These are phyloP conservation scores for Naganishia vishniacii DNA, from an alignment of 768 basidiomycete genomes.

Conservation along the genomic window DNA sequence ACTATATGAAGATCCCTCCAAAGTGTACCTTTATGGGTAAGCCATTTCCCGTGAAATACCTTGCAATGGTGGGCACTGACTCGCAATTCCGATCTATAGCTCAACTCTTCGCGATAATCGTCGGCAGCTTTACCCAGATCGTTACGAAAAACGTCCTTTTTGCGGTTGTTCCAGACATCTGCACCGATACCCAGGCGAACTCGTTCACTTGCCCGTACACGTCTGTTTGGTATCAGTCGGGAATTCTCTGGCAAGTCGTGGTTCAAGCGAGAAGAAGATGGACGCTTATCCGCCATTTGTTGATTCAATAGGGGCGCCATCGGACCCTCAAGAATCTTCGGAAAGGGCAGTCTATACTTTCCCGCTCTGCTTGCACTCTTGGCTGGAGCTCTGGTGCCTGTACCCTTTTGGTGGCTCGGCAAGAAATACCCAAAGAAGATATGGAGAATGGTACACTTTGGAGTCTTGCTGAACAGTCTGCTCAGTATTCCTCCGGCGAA, in stretches of 20 bases:
- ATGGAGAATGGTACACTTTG: constrained; percentile 75
- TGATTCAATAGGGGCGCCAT: constrained; percentile 51
- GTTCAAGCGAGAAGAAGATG: background rate
- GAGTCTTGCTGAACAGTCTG: constrained; percentile 76
- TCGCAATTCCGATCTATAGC: constrained; percentile 31
- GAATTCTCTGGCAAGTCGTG: constrained; percentile 71
- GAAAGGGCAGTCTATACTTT: constrained; percentile 57
- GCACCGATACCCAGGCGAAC: constrained; percentile 41
- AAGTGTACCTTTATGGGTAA: constrained; percentile 70
- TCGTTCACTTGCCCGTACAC: constrained; percentile 68
- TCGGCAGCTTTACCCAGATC: constrained; percentile 50
- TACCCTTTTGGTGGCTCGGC: constrained; percentile 83
- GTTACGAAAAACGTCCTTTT: constrained; percentile 51
- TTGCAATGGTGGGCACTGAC: too few relatives aligned
- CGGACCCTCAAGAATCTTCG: constrained; percentile 52
- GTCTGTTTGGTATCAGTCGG: constrained; percentile 81
- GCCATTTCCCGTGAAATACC: constrained; percentile 36
- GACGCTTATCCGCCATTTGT: background rate
- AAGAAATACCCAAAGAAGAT: constrained; percentile 64
- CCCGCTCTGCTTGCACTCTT: constrained; percentile 69
- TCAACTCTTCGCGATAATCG: constrained; percentile 47
- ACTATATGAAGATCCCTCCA: constrained; percentile 94
- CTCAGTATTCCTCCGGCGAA: constrained; percentile 79
- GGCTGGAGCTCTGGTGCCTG: constrained; percentile 71
- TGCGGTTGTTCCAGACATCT: constrained; percentile 50